These are phyloP conservation scores for Omphalotus olearius DNA, from an alignment of 1,284 basidiomycete genomes.

Conservation along the genomic window DNA sequence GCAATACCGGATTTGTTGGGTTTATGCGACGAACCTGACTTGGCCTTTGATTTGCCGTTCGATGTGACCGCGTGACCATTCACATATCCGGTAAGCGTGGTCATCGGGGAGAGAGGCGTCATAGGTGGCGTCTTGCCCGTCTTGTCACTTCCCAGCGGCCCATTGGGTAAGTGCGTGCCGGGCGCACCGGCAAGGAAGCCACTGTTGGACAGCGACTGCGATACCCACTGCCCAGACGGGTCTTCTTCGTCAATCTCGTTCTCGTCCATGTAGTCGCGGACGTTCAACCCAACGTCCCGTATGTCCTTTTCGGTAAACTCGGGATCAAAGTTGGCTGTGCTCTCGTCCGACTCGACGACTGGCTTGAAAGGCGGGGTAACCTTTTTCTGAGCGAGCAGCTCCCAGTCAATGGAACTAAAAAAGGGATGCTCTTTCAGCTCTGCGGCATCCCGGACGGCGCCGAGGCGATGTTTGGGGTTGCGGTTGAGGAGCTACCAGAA, in stretches of 20 bases:
- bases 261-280: slow-evolving; percentile 57
- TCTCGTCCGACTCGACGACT: slow-evolving; percentile 96
- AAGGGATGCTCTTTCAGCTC: slow-evolving; percentile 97
- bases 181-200: slow-evolving; percentile 16
- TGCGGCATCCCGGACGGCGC: slow-evolving; percentile 85
- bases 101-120: slow-evolving; percentile 10
- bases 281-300: slow-evolving; percentile 60
- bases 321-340: slow-evolving; percentile 95
- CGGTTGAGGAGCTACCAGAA: slow-evolving; percentile 83
- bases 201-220: slow-evolving; percentile 35
- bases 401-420: slow-evolving; percentile 92
- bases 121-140: slow-evolving; percentile 19
- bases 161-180: slow-evolving; percentile 59
- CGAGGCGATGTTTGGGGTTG: slow-evolving; percentile 95
- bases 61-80: not conserved
- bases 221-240: slow-evolving; percentile 68
- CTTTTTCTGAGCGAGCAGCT: slow-evolving; percentile 81
- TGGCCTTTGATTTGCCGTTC: slow-evolving; percentile 14
- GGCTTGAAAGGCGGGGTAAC: slow-evolving; percentile 98
- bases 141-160: slow-evolving; percentile 64
- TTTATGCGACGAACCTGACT: too few species aligned
- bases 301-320: slow-evolving; percentile 93
- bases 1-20: not conserved
- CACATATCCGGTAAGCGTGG: slow-evolving; percentile 13
- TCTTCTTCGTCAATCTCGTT: slow-evolving; percentile 57